phyloP scores from a whole-genome alignment of 352 stramenopile genomes.

The Blastocystis sp. region DNA sequence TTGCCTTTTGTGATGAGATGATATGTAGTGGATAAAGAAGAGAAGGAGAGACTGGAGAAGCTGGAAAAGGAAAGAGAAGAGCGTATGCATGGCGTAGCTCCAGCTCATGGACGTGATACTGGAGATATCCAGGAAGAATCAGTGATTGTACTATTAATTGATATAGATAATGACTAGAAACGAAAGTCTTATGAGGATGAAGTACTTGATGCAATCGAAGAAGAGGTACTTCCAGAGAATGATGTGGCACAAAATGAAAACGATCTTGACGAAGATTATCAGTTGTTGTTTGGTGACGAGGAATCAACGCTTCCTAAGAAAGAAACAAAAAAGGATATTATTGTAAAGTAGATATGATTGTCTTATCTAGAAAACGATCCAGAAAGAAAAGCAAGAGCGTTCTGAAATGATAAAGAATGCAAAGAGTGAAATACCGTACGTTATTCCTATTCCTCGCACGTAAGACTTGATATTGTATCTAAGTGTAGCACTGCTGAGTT shows the following conservation, averaged over 20 bases:
- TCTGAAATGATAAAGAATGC: not conserved
- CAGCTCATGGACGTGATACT: not conserved
- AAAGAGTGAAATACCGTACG: slow-evolving; percentile 35
- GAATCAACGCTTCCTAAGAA: not conserved
- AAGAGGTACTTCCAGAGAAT: not conserved
- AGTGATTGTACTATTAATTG: not conserved
- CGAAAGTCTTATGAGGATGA: not conserved
- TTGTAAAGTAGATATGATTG: not conserved
- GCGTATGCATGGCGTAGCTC: slow-evolving; percentile 34
- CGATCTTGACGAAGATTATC: slow-evolving; percentile 24
- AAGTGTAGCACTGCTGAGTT: not conserved
- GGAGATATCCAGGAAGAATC: slow-evolving; percentile 35
- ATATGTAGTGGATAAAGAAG: slow-evolving; percentile 36
- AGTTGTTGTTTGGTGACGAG: not conserved
- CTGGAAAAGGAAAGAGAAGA: slow-evolving; percentile 46
- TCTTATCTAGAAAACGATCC: not conserved
- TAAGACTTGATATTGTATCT: not conserved
- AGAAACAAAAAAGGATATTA: slow-evolving; percentile 8
- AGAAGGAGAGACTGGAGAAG: slow-evolving; percentile 60
- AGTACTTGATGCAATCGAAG: not conserved
- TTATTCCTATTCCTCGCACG: slow-evolving; percentile 27
- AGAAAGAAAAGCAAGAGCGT: slow-evolving; percentile 49
- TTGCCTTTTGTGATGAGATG: not conserved
- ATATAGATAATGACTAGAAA: not conserved
- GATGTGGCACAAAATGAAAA: not conserved